phyloP scores from a whole-genome alignment of 148 eudicot genomes.

The Silene conica region DNA sequence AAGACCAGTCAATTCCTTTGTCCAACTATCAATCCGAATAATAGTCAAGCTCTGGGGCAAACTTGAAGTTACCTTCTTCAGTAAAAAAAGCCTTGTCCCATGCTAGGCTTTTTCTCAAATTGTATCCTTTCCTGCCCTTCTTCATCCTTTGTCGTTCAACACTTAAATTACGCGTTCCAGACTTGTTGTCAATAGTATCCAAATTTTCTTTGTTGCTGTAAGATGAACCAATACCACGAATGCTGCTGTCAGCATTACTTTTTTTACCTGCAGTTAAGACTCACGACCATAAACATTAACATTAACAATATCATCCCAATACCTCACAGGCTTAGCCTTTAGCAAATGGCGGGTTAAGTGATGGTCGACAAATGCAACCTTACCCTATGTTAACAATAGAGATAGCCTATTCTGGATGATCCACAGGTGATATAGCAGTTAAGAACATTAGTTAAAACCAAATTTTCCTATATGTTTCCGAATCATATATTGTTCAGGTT shows the following conservation, averaged over 20 bases:
- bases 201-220: constrained; percentile 66
- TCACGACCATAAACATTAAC: not conserved
- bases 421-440: not conserved
- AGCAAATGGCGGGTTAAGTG: too few relatives aligned
- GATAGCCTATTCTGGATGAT: too few relatives aligned
- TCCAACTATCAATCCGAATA: not conserved
- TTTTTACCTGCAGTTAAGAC: constrained; percentile 30
- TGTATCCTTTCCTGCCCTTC: constrained; percentile 65
- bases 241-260: constrained; percentile 17
- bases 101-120: constrained; percentile 87
- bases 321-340: too few relatives aligned
- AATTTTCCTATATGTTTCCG: too few relatives aligned
- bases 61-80: constrained; percentile 68
- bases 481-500: too few relatives aligned
- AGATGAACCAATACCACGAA: constrained; percentile 30
- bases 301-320: not conserved
- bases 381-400: too few relatives aligned
- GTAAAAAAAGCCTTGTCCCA: constrained; percentile 95
- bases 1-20: constrained; percentile 14
- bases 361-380: too few relatives aligned
- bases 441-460: constrained; percentile 2
- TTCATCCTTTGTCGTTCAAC: constrained; percentile 78
- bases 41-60: constrained; percentile 10
- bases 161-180: constrained; percentile 39
- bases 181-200: constrained; percentile 29